Evolutionary conservation across 306 rosid genomes (phyloP).

Genomic region (Morella rubra): DNA sequence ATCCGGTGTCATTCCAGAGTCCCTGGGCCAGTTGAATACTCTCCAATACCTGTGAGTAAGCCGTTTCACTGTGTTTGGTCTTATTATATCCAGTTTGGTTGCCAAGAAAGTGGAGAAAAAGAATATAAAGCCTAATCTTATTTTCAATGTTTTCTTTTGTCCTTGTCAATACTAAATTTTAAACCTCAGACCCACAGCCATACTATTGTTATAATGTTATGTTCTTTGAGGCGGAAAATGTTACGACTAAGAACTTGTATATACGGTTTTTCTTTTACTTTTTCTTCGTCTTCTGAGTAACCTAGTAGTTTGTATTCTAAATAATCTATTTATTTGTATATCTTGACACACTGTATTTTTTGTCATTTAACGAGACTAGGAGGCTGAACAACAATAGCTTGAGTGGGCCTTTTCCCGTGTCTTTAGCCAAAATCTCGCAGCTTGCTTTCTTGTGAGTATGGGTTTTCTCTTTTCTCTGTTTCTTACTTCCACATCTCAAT

Average conservation of each 20-base stretch:
- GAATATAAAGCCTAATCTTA: background rate
- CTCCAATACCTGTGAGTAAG: constrained; percentile 76
- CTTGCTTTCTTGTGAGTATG: constrained; percentile 98
- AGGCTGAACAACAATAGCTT: constrained; percentile 95
- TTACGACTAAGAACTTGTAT: background rate
- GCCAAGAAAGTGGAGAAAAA: constrained; percentile 31
- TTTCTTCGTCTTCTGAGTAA: background rate
- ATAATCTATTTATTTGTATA: background rate
- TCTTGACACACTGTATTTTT: constrained; percentile 23
- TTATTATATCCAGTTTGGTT: constrained; percentile 21
- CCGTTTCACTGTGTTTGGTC: constrained; percentile 2
- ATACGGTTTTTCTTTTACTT: background rate
- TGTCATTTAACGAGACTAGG: constrained; percentile 56
- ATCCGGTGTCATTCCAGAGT: constrained; percentile 61
- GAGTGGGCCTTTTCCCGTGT: constrained; percentile 79
- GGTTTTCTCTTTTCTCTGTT: constrained; percentile 31
- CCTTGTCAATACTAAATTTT: background rate
- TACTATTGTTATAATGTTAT: background rate
- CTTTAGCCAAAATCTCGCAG: constrained; percentile 67
- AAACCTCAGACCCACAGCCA: background rate
- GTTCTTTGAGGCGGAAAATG: background rate
- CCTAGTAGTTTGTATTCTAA: background rate
- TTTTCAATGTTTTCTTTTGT: background rate
- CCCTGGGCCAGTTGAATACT: constrained; percentile 58
- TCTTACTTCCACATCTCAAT: background rate